These are phyloP conservation scores for Talaromyces wortmannii DNA, from an alignment of 495 filamentous ascomycete species.

Conservation along the genomic window DNA sequence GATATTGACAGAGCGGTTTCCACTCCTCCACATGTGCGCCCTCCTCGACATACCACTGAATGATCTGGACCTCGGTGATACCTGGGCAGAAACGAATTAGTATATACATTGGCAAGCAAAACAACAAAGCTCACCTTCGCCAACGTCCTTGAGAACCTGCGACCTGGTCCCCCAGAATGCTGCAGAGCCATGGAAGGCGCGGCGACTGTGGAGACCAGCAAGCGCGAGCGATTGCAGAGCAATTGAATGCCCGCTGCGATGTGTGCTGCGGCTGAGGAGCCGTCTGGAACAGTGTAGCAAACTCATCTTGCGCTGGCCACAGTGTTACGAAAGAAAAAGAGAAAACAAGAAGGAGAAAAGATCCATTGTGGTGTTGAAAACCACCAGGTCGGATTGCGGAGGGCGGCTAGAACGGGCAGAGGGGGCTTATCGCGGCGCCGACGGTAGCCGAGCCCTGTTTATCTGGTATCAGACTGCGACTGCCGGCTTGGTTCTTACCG, in stretches of 20 bases:
- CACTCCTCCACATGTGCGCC: slow-evolving; percentile 96
- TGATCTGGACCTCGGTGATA: slow-evolving; percentile 96
- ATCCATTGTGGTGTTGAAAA: background rate
- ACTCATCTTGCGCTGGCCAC: slow-evolving; percentile 21
- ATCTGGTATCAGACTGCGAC: too few relatives aligned
- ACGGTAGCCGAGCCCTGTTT: slow-evolving; percentile 28
- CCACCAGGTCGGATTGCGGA: background rate
- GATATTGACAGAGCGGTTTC: slow-evolving; percentile 95
- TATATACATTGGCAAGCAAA: too few relatives aligned
- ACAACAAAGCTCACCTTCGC: slow-evolving; percentile 63
- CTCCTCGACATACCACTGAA: slow-evolving; percentile 98
- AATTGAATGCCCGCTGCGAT: background rate
- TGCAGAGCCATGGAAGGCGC: slow-evolving; percentile 55
- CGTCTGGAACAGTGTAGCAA: slow-evolving; percentile 16
- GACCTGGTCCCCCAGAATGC: slow-evolving; percentile 64
- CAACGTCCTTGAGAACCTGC: slow-evolving; percentile 90
- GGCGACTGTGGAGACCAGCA: slow-evolving; percentile 9
- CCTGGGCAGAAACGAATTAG: slow-evolving; percentile 41
- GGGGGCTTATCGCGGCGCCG: slow-evolving; percentile 17
- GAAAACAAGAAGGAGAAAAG: slow-evolving; percentile 3
- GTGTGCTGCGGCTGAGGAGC: background rate
- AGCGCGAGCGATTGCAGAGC: background rate
- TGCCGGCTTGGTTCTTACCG: background rate
- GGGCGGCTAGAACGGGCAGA: background rate
- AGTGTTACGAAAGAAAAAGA: slow-evolving; percentile 2